Evolutionary conservation across 768 basidiomycete genomes (phyloP).

Genomic region (Boletus subparvulus): DNA sequence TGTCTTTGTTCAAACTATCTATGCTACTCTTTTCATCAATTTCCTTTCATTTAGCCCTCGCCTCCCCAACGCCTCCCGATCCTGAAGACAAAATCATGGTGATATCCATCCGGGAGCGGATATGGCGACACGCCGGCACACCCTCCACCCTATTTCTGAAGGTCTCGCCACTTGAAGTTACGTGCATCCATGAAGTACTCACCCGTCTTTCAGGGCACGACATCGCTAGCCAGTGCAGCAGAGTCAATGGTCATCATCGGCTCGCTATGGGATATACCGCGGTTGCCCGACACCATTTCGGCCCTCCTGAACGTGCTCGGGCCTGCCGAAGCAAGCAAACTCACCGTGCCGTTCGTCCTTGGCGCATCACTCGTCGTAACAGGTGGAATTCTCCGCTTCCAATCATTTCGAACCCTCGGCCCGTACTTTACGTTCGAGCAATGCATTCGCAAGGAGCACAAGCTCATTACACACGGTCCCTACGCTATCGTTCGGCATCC

Average conservation of each 20-base stretch:
- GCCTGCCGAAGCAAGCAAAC: conserved; percentile 1
- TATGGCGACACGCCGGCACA: conserved; percentile 1
- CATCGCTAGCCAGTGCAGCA: neutral
- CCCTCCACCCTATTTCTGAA: neutral
- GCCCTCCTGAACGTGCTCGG: conserved; percentile 3
- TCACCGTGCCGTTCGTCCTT: neutral
- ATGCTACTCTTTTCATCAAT: conserved; percentile 7
- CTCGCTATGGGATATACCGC: neutral
- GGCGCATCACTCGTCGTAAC: neutral
- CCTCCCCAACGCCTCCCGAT: neutral
- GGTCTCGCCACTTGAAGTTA: neutral
- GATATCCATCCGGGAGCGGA: neutral
- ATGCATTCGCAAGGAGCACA: conserved; percentile 20
- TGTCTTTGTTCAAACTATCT: conserved; percentile 9
- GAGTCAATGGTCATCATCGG: conserved; percentile 5
- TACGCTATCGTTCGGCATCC: conserved; percentile 33
- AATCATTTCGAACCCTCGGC: conserved; percentile 16
- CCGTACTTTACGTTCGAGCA: conserved; percentile 20
- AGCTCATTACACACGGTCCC: conserved; percentile 27
- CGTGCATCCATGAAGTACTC: neutral
- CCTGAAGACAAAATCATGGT: conserved; percentile 1
- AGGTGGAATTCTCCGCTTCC: conserved; percentile 8
- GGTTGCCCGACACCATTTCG: neutral
- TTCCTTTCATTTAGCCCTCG: conserved; percentile 4
- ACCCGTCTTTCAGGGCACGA: neutral